Base-by-base conservation (phyloP, 192 early-diverging fungal genomes). In the Coemansia nantahalensis region DNA sequence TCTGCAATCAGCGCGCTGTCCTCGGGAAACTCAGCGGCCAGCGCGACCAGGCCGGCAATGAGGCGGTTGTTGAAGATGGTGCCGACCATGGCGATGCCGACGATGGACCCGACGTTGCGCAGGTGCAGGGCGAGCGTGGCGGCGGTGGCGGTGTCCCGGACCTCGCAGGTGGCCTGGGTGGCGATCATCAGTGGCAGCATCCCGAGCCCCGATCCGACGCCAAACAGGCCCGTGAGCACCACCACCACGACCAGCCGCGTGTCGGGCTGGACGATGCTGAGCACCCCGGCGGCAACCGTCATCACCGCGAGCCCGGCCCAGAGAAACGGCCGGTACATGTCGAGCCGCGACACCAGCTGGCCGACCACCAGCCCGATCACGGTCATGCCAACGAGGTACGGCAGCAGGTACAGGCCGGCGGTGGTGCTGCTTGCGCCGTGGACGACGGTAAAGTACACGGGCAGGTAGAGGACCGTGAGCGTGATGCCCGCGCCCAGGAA, bases 41-140 rank as follows among this genome's bases (percentile, higher is more conserved):
- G 13, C 4, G 7, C 30, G 14, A 28, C 38, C 30, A 67, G 45
- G 16, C 32, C 19, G 11, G 16, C 39, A 1, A 67, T 51, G 21
- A 60, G 41, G 18, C 48, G 48, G 48, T 67, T 67, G 57, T 67
- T 67, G 12, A 67, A 67, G 4, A 67, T 52, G 21, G 40, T 60
- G 26, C 56, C 65, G 4, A 54, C 51, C 39, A 54, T 45, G 1
- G 65, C 65, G 50, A 60, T 67, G 8, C 65, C 65, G 13, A 67
- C 41, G 22, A 59, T 55, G 3, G 51, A 54, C 3, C 65, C 65
- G 38, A 60, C 18, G 52, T 59, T 67, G 11, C 65, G 32, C 35
- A 67, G 18, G n/a, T 55, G 34, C 0, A 60, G 41, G 5, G 57
- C 53, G 32, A 67, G 24, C 3, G 58, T 60, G 10, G 65, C 38